Percentiles rank a stretch among this genome's conserved stretches.
Evolutionary conservation across 169 alveolate species (phyloP).

Genomic region (Plasmodium reichenowi): DNA sequence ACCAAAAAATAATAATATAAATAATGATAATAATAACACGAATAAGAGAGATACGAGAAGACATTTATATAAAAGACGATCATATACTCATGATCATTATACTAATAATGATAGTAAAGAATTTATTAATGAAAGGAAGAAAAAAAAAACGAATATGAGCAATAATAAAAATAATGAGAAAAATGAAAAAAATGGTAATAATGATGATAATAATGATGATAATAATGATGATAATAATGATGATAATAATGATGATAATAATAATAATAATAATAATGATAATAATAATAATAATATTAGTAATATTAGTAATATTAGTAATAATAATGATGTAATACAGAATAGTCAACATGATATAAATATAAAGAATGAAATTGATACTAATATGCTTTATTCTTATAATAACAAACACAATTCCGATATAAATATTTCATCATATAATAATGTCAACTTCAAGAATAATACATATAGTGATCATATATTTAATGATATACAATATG

Average conservation of each 20-base stretch:
- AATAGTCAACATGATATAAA: neutral
- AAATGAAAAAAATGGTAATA: no score
- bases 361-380: neutral
- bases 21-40: no score
- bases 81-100: neutral
- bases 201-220: neutral
- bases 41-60: neutral
- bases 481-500: no score
- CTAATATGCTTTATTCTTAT: neutral
- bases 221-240: neutral
- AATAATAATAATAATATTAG: neutral
- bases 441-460: no score
- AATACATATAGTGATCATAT: no score
- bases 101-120: no score
- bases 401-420: neutral
- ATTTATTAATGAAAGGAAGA: no score
- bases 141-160: no score
- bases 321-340: neutral
- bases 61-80: neutral
- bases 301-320: neutral
- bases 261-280: neutral
- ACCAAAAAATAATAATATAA: no score
- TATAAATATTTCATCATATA: no score
- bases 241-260: no score
- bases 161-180: no score